Evolutionary conservation across 495 filamentous ascomycete genomes (phyloP).

Genomic region (Arthonia radiata): DNA sequence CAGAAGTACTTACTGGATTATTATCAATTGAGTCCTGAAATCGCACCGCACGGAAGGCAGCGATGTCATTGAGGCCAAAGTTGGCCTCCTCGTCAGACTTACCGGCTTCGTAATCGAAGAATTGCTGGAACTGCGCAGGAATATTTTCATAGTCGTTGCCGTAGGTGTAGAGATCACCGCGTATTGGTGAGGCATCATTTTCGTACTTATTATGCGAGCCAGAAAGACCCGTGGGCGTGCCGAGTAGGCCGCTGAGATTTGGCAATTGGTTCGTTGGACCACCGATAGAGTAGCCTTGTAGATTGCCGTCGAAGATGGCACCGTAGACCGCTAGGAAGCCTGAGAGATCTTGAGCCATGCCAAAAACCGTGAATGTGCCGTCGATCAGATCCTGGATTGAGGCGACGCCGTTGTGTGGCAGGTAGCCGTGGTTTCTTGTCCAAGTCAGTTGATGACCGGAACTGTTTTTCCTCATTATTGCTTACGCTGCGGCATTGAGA

Average conservation of each 20-base stretch:
- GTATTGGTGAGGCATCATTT: constrained; percentile 27
- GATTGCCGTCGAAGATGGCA: constrained; percentile 24
- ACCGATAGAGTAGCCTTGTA: constrained; percentile 11
- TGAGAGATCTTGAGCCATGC: constrained; percentile 25
- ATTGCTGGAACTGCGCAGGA: constrained; percentile 10
- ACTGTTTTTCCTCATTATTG: neutral
- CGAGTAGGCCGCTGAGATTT: constrained; percentile 8
- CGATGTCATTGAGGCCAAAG: constrained; percentile 6
- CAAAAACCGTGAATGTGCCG: constrained; percentile 16
- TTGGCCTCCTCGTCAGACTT: constrained; percentile 5
- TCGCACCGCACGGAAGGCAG: constrained; percentile 8
- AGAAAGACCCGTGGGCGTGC: constrained; percentile 19
- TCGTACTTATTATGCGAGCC: constrained; percentile 33
- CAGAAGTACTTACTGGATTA: no score
- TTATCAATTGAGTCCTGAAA: constrained; percentile 22
- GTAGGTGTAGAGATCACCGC: constrained; percentile 23
- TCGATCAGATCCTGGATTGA: constrained; percentile 14
- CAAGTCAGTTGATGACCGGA: neutral
- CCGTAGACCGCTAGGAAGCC: constrained; percentile 25
- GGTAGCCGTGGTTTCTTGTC: constrained; percentile 24
- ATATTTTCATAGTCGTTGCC: constrained; percentile 12
- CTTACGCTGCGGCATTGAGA: constrained; percentile 25
- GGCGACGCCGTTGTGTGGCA: constrained; percentile 25
- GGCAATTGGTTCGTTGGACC: constrained; percentile 1
- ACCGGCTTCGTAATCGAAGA: constrained; percentile 6